Base-by-base conservation (phyloP, 2,329 filamentous ascomycete genomes). In the Sarocladium strictum region DNA sequence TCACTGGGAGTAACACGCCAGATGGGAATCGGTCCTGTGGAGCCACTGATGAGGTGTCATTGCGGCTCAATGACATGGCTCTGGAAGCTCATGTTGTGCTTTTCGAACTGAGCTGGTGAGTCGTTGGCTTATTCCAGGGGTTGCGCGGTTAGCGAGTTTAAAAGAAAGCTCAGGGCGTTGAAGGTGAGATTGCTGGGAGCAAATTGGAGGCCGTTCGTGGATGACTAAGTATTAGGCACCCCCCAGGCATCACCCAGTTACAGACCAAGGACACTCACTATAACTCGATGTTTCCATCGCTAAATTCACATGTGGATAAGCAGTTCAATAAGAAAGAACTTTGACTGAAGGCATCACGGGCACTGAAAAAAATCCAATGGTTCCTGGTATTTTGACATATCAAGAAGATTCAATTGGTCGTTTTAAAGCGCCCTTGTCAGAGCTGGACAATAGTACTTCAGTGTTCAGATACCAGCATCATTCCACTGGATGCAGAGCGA, bases 1-100 rank as follows among this genome's bases (percentile, higher is more conserved):
- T 58, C 21, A 72, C 75, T 7, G 40, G 38, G 33, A 77, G 76
- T 3, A 80, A 70, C 26, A 79, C 59, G 56, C 74, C 73, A 57
- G 60, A 62, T 54, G 66, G 63, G 33, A 64, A 57, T 55, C 60
- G 62, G 61, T 57, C 57, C 55, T 60, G 59, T 55, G 62, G 58
- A 57, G 53, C 29, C 41, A 55, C 55, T 45, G 54, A 27, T 3
- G 43, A 23, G 54, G 24, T 29, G 53, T 58, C 57, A 55, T 55
- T 55, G 41, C 40, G 53, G 43, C 55, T 55, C 19, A 55, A 29
- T 26, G 61, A 62, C 68, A 71, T 71, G 65, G 62, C 67, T 62
- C 61, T 61, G 63, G 56, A 58, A 57, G 61, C 60, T 62, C 68
- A 69, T 70, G 55, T 55, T 64, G 61, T 49, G 53, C 26, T 29